Base-by-base conservation (phyloP, 768 basidiomycete genomes). In the Filobasidium floriforme region DNA sequence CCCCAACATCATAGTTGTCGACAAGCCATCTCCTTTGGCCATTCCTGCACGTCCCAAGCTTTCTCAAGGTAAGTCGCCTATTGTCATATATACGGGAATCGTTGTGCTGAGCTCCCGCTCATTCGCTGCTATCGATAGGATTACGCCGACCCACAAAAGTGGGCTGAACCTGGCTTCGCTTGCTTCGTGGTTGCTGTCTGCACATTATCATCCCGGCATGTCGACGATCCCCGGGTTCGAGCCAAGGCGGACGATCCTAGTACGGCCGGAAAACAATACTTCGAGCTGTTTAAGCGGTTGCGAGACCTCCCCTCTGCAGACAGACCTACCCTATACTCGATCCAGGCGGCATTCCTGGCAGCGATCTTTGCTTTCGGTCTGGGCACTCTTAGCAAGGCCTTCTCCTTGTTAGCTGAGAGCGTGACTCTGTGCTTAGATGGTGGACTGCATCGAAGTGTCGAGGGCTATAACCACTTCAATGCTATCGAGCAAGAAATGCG, bases 131-230 rank as follows among this genome's bases (percentile, higher is more conserved):
- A 26, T 60, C n/a, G 26, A 1, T 69, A 89, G 88, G 92, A 96
- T 78, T 96, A 96, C 75, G 90, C 89, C 49, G 89, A 92, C 70
- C 92, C 92, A 60, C 85, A 86, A 79, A 92, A 92, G 82, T 94
- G 92, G 92, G 89, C 88, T 60, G 91, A 93, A 79, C 90, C 92
- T 9, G 92, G 92, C 10, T 96, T 96, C 73, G 90, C 89, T 46
- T 87, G 91, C 11, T 92, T 93, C 75, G 89, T 94, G 68, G 90
- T 94, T n/a, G 85, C 91, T 0, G 83, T 93, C 41, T 94, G 92
- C 75, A 93, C 91, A 70, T 83, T 96, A 6, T 88, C 91, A 0
- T 93, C 91, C 2, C 84, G 92, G 49, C 92, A 96, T 76, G 88
- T 92, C 69, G 92, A 96, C 74, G 92, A 94, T 78, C 87, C 88